A percentile compares a stretch with the other conserved stretches of the same genome.
Conservation (phyloP, 2,329 filamentous ascomycete species). For the Apiospora hydei region DNA sequence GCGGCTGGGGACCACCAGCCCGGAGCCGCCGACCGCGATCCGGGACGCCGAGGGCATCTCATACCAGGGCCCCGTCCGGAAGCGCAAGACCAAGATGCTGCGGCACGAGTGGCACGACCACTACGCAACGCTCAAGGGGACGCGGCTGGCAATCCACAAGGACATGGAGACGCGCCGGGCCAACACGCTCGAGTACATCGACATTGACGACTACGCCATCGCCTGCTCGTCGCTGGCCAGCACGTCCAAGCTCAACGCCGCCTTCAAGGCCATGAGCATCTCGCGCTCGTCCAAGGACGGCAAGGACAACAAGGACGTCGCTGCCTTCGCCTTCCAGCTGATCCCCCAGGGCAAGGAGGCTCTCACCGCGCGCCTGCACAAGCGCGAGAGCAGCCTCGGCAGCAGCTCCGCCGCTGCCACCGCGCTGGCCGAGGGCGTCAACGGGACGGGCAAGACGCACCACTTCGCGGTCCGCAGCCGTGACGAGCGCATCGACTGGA, state of each 20-base stretch:
- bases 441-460: conserved; percentile 81
- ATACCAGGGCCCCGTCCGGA: conserved; percentile 91
- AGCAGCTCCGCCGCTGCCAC: conserved; percentile 42
- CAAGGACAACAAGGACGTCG: conserved; percentile 52
- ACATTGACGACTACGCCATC: conserved; percentile 89
- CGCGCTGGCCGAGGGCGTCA: conserved; percentile 52
- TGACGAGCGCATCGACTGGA: conserved; percentile 96
- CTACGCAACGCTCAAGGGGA: conserved; percentile 85
- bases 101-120: conserved; percentile 94
- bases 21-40: conserved; percentile 38
- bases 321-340: conserved; percentile 85
- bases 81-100: conserved; percentile 87
- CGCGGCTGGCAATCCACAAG: conserved; percentile 78
- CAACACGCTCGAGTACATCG: conserved; percentile 77
- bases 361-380: conserved; percentile 55
- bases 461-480: conserved; percentile 90
- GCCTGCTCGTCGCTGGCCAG: conserved; percentile 81
- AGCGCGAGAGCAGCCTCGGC: conserved; percentile 56
- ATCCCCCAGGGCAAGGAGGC: conserved; percentile 72
- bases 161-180: conserved; percentile 54
- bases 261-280: conserved; percentile 82
- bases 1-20: conserved; percentile 48
- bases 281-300: conserved; percentile 58
- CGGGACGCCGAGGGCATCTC: conserved; percentile 61
- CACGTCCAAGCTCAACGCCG: conserved; percentile 82